Evolutionary conservation across 2,329 filamentous ascomycete species (phyloP).

Genomic region (Eutypella sp.): DNA sequence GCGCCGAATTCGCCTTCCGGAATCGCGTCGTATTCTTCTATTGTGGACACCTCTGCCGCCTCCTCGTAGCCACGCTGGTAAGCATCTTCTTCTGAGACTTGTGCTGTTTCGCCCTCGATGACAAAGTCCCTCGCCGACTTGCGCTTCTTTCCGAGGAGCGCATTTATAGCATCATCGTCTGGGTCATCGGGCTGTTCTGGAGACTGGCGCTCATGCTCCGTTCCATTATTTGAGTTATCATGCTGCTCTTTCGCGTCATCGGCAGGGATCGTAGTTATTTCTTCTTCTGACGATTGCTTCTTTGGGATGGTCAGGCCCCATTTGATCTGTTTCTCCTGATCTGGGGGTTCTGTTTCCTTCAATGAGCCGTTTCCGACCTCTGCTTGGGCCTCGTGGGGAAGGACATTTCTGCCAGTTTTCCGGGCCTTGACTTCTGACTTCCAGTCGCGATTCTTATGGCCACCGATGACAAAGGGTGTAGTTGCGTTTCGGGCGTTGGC

Average conservation of each 20-base stretch:
- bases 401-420: conserved; percentile 5
- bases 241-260: conserved; percentile 8
- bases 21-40: conserved; percentile 82
- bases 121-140: conserved; percentile 43
- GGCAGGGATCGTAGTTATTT: conserved; percentile 8
- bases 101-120: conserved; percentile 35
- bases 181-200: conserved; percentile 16
- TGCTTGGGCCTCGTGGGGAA: conserved; percentile 2
- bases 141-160: conserved; percentile 55
- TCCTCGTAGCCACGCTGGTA: conserved; percentile 65
- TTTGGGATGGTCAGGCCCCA: conserved; percentile 32
- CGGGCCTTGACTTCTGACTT: conserved; percentile 23
- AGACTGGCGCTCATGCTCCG: conserved; percentile 10
- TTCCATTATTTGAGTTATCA: conserved; percentile 4
- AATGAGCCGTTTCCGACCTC: background rate
- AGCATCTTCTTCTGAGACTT: conserved; percentile 56
- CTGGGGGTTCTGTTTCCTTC: conserved; percentile 21
- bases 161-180: conserved; percentile 58
- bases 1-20: conserved; percentile 94
- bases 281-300: conserved; percentile 16
- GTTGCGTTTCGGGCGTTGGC: conserved; percentile 10
- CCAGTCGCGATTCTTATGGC: conserved; percentile 30
- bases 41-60: conserved; percentile 69
- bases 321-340: conserved; percentile 31
- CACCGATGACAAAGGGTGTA: conserved; percentile 21